phyloP scores from a whole-genome alignment of 495 filamentous ascomycete genomes.

The Penicillium fimorum region DNA sequence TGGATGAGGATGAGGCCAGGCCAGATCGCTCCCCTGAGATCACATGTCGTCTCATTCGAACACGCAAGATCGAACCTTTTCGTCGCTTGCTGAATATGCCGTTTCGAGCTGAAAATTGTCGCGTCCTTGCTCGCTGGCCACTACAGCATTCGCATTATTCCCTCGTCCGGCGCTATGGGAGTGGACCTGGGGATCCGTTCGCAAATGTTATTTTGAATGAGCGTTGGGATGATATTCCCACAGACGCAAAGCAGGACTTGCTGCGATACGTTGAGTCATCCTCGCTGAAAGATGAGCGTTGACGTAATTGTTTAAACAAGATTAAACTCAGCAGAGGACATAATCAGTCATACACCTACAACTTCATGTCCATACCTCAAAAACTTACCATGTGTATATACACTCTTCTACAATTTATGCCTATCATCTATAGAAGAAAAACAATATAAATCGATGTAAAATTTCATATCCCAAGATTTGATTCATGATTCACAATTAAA shows the following conservation, averaged over 20 bases:
- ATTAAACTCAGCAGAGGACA: not conserved
- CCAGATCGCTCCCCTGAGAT: slow-evolving; percentile 17
- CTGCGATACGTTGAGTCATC: slow-evolving; percentile 25
- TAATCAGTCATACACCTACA: not conserved
- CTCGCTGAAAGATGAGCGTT: not conserved
- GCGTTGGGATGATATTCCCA: slow-evolving; percentile 35
- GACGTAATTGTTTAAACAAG: not conserved
- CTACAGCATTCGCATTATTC: slow-evolving; percentile 27
- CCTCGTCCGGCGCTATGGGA: slow-evolving; percentile 27
- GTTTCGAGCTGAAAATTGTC: slow-evolving; percentile 32
- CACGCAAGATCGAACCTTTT: slow-evolving; percentile 35
- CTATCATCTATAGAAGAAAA: not conserved
- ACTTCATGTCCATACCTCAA: not conserved
- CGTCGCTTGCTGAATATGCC: slow-evolving; percentile 28
- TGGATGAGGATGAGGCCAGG: slow-evolving; percentile 33
- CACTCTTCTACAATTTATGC: not conserved
- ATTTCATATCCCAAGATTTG: not conserved
- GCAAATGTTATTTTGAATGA: slow-evolving; percentile 30
- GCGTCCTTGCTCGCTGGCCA: slow-evolving; percentile 35
- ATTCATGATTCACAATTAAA: slow-evolving; percentile 1
- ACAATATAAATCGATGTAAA: not conserved
- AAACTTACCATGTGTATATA: not conserved
- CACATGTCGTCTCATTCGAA: slow-evolving; percentile 32
- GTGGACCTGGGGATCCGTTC: slow-evolving; percentile 36
- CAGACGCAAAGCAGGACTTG: slow-evolving; percentile 17